phyloP scores from a whole-genome alignment of 805 yeast species.

The Myxozyma melibiosi region DNA sequence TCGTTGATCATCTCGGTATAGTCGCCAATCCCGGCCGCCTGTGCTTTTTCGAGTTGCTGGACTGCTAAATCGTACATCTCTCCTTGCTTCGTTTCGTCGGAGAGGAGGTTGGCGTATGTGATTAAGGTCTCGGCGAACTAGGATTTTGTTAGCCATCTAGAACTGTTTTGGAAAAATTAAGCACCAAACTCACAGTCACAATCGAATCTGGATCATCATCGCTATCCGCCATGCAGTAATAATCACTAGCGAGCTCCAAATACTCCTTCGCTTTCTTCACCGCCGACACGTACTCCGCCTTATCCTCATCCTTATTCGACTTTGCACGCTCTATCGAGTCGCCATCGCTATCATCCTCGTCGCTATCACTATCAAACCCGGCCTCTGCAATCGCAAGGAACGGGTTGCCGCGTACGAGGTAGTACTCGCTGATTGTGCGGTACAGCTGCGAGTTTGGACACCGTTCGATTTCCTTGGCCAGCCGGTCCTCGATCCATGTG shows the following conservation, averaged over 20 bases:
- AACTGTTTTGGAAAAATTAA: too few relatives aligned
- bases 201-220: background rate
- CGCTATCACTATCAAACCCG: constrained; percentile 26
- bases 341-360: too few relatives aligned
- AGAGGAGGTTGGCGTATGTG: constrained; percentile 72
- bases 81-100: constrained; percentile 71
- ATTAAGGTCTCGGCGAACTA: constrained; percentile 85
- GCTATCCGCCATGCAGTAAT: background rate
- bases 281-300: background rate
- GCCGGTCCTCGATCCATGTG: constrained; percentile 19
- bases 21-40: constrained; percentile 50
- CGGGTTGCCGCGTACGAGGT: constrained; percentile 40
- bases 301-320: constrained; percentile 1
- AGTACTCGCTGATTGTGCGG: constrained; percentile 40
- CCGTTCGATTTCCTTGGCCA: background rate
- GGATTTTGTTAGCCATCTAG: too few relatives aligned
- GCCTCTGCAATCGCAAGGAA: constrained; percentile 39
- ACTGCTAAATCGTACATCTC: constrained; percentile 70
- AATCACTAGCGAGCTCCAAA: background rate
- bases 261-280: constrained; percentile 5
- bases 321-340: too few relatives aligned
- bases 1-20: constrained; percentile 44
- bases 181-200: too few relatives aligned
- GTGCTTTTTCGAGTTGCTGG: constrained; percentile 65
- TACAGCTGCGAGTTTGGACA: background rate